Percentiles rank a stretch among this genome's conserved stretches.
Evolutionary conservation across 139 green algal genomes (phyloP).

Genomic region (Chloropicon primus): DNA sequence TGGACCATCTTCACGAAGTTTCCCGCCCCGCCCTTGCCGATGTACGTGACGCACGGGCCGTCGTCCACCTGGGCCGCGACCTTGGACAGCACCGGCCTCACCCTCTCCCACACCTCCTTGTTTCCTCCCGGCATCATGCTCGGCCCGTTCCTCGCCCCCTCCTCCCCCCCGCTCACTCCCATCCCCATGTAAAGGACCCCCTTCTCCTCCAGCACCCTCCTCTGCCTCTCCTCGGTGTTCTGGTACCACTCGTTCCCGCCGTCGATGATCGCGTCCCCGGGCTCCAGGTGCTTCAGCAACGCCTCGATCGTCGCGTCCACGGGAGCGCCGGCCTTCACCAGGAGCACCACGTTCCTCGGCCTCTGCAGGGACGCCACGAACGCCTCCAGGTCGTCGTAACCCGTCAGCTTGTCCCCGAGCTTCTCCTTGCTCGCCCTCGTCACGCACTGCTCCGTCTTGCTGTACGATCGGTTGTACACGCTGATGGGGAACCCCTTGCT

Average conservation of each 20-base stretch:
- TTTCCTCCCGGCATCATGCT: conserved; percentile 10
- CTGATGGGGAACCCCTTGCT: conserved; percentile 8
- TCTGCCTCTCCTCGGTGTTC: conserved; percentile 7
- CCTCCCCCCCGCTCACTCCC: conserved; percentile 10
- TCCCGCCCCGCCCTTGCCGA: conserved; percentile 7
- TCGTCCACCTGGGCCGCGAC: conserved; percentile 13
- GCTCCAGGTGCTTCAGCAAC: conserved; percentile 8
- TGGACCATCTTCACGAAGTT: conserved; percentile 20
- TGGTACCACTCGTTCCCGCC: conserved; percentile 15
- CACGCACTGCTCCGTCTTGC: conserved; percentile 89
- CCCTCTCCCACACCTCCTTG: conserved; percentile 3
- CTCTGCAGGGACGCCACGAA: conserved; percentile 53
- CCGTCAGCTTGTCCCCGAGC: conserved; percentile 61
- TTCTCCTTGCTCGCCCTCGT: conserved; percentile 79
- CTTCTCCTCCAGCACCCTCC: conserved; percentile 3
- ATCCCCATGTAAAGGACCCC: conserved; percentile 13
- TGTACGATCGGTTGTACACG: conserved; percentile 6
- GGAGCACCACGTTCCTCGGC: conserved; percentile 8
- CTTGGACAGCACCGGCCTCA: conserved; percentile 5
- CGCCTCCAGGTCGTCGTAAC: conserved; percentile 80
- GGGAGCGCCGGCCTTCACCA: conserved; percentile 11
- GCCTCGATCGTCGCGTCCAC: conserved; percentile 11
- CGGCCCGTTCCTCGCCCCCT: conserved; percentile 11
- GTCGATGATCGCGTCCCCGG: conserved; percentile 12
- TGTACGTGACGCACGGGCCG: conserved; percentile 11